Evolutionary conservation across 1,139 yeast genomes (phyloP).

Genomic region (Scheffersomyces illinoinensis): DNA sequence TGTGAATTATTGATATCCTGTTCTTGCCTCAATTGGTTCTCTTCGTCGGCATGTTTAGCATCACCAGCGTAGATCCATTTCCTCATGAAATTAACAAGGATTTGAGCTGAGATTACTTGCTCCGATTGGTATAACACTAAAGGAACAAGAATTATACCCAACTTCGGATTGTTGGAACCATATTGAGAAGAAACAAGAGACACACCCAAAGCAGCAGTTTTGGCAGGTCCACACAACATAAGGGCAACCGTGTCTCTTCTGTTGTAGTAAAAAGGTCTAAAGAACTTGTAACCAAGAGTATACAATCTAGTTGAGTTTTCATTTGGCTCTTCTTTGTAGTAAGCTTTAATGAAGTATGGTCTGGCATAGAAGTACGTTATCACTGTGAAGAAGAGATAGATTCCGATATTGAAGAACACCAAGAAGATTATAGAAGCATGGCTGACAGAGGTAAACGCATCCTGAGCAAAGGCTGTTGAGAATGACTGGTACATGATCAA

Average conservation of each 20-base stretch:
- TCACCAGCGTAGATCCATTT: constrained; percentile 60
- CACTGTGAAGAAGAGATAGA: constrained; percentile 71
- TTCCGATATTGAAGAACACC: constrained; percentile 78
- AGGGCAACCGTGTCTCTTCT: constrained; percentile 74
- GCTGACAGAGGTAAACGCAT: constrained; percentile 73
- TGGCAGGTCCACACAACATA: constrained; percentile 89
- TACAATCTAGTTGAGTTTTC: constrained; percentile 45
- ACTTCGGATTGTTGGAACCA: constrained; percentile 57
- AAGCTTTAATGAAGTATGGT: constrained; percentile 50
- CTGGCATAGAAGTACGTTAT: constrained; percentile 61
- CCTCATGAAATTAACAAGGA: constrained; percentile 63
- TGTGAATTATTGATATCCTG: not conserved
- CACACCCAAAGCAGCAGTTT: constrained; percentile 89
- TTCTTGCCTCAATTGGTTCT: not conserved
- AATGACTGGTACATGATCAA: constrained; percentile 83
- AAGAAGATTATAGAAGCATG: constrained; percentile 69
- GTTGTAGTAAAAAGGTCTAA: constrained; percentile 70
- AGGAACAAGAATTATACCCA: constrained; percentile 78
- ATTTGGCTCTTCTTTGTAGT: constrained; percentile 51
- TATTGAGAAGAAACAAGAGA: constrained; percentile 79
- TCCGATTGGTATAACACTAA: constrained; percentile 83
- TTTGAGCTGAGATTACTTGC: constrained; percentile 77
- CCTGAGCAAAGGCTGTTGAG: constrained; percentile 82
- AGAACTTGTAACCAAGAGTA: constrained; percentile 33
- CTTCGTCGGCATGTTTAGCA: constrained; percentile 8